These are phyloP conservation scores for Carex sylvatica DNA, from an alignment of 202 grass and related monocot species.

Conservation along the genomic window DNA sequence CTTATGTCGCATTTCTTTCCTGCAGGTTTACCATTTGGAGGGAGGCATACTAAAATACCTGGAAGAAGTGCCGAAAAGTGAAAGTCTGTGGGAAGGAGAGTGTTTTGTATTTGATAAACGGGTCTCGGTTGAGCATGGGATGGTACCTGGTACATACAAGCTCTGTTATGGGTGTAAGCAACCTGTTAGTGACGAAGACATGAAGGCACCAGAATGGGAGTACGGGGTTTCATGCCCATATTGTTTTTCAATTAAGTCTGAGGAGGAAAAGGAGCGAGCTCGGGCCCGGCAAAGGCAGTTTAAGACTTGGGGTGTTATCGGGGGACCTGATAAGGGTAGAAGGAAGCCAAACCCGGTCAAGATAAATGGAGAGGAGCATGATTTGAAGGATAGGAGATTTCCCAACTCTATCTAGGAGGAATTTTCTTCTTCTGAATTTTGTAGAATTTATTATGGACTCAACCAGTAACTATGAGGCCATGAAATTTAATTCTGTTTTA, in stretches of 20 bases:
- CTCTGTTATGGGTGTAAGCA: slow-evolving; percentile 97
- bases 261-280: slow-evolving; percentile 79
- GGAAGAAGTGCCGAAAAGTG: slow-evolving; percentile 72
- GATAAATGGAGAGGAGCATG: slow-evolving; percentile 11
- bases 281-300: slow-evolving; percentile 79
- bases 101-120: slow-evolving; percentile 98
- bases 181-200: slow-evolving; percentile 77
- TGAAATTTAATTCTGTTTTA: neutral
- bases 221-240: slow-evolving; percentile 77
- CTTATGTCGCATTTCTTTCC: neutral
- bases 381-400: slow-evolving; percentile 21
- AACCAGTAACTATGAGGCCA: neutral
- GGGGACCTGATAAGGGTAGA: slow-evolving; percentile 80
- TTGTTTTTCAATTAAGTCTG: slow-evolving; percentile 62
- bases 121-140: slow-evolving; percentile 83
- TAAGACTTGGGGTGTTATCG: slow-evolving; percentile 72
- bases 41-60: slow-evolving; percentile 95
- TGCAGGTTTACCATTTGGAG: slow-evolving; percentile 95
- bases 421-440: neutral
- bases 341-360: slow-evolving; percentile 32
- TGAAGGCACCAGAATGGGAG: slow-evolving; percentile 82
- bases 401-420: slow-evolving; percentile 33
- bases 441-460: neutral
- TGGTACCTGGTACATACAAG: slow-evolving; percentile 79
- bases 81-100: slow-evolving; percentile 91